Evolutionary conservation across 176 grass and related monocot genomes (phyloP).

Genomic region (Calamus simplicifolius): DNA sequence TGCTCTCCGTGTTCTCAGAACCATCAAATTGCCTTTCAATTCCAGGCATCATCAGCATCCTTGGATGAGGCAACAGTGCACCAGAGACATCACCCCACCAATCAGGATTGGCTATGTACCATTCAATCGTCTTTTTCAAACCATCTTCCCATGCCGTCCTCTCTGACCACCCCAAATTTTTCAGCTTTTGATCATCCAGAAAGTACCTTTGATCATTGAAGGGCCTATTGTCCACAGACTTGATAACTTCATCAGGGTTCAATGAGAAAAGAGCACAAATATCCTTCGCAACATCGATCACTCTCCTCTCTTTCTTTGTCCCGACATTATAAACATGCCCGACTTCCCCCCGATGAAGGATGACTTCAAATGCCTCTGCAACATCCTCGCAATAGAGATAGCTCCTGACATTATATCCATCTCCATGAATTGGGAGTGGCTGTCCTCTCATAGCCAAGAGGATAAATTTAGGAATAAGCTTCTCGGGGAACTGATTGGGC

Average conservation of each 20-base stretch:
- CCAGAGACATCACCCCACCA: slow-evolving; percentile 91
- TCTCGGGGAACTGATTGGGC: slow-evolving; percentile 78
- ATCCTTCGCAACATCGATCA: slow-evolving; percentile 83
- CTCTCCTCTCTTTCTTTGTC: slow-evolving; percentile 80
- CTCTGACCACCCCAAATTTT: slow-evolving; percentile 62
- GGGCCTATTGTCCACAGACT: slow-evolving; percentile 76
- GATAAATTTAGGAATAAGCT: slow-evolving; percentile 82
- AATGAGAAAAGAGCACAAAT: slow-evolving; percentile 69
- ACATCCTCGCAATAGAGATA: slow-evolving; percentile 86
- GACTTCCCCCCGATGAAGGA: slow-evolving; percentile 72
- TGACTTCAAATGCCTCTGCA: slow-evolving; percentile 82
- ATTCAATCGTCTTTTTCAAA: slow-evolving; percentile 77
- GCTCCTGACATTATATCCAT: slow-evolving; percentile 70
- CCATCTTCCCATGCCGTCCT: slow-evolving; percentile 75
- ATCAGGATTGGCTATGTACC: slow-evolving; percentile 64
- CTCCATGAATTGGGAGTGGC: slow-evolving; percentile 74
- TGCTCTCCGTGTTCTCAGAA: slow-evolving; percentile 57
- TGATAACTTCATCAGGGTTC: slow-evolving; percentile 57
- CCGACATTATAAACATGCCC: slow-evolving; percentile 82
- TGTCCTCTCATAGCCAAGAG: slow-evolving; percentile 66
- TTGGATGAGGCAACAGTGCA: slow-evolving; percentile 72
- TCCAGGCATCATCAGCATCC: slow-evolving; percentile 79
- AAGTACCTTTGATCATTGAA: slow-evolving; percentile 91
- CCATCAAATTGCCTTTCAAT: slow-evolving; percentile 21
- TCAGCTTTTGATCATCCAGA: slow-evolving; percentile 78